These are phyloP conservation scores for Wickerhamomyces kurtzmanii DNA, from an alignment of 805 yeast genomes.

Conservation along the genomic window DNA sequence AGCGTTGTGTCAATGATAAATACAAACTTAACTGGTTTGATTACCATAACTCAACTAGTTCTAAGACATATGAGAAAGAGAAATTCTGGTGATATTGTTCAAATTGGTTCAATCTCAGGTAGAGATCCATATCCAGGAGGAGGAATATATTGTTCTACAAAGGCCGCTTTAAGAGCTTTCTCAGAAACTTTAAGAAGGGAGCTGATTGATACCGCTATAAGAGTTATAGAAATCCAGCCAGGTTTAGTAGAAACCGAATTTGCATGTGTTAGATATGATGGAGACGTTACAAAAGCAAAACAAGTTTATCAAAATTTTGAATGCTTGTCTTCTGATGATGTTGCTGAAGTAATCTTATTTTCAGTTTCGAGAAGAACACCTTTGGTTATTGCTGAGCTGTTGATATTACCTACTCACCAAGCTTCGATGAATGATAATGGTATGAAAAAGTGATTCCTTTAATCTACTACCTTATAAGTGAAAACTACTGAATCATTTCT, in stretches of 20 bases:
- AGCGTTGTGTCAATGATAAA: constrained; percentile 69
- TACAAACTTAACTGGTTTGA: constrained; percentile 77
- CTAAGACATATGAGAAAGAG: constrained; percentile 52
- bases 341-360: constrained; percentile 48
- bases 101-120: constrained; percentile 64
- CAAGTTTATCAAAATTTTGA: constrained; percentile 41
- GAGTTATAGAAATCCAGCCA: constrained; percentile 52
- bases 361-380: constrained; percentile 41
- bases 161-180: constrained; percentile 60
- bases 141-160: constrained; percentile 60
- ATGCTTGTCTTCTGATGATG: constrained; percentile 43
- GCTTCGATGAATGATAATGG: constrained; percentile 32
- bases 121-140: constrained; percentile 53
- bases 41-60: constrained; percentile 67
- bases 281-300: constrained; percentile 39
- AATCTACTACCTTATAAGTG: background rate
- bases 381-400: constrained; percentile 56
- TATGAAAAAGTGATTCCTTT: constrained; percentile 3
- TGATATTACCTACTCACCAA: constrained; percentile 77
- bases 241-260: constrained; percentile 59
- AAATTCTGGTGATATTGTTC: constrained; percentile 57
- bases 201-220: constrained; percentile 48
- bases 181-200: constrained; percentile 62
- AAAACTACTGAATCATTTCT: too few relatives aligned
- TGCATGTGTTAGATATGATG: constrained; percentile 43